Conservation (phyloP, 768 basidiomycete genomes). For the Paxillus involutus region DNA sequence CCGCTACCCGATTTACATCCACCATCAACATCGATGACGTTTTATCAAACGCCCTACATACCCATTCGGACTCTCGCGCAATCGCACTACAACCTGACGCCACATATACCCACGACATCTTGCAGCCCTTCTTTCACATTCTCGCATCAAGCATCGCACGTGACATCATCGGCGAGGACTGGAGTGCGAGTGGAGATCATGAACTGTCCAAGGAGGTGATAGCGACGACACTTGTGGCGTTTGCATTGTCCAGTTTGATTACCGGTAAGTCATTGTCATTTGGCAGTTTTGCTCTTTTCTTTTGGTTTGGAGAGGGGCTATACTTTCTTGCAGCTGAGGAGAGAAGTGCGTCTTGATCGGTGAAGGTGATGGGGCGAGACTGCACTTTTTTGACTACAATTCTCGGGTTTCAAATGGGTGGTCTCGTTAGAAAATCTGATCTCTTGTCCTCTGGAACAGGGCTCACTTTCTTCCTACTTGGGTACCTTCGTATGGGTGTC, state of each 20-base stretch:
- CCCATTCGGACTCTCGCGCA: background rate
- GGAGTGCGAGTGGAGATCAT: slow-evolving; percentile 44
- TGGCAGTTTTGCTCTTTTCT: background rate
- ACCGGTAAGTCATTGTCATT: slow-evolving; percentile 55
- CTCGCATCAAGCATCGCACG: slow-evolving; percentile 74
- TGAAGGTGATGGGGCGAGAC: no score
- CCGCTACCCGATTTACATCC: no score
- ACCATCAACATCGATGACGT: no score
- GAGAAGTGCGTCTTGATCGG: no score
- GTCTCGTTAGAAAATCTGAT: slow-evolving; percentile 5
- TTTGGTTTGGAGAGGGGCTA: no score
- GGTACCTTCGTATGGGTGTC: slow-evolving; percentile 77
- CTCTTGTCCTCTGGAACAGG: slow-evolving; percentile 8
- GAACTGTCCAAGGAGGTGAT: slow-evolving; percentile 68
- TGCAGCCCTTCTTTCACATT: slow-evolving; percentile 93
- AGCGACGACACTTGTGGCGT: slow-evolving; percentile 91
- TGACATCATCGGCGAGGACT: slow-evolving; percentile 43
- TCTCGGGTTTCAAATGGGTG: slow-evolving; percentile 12
- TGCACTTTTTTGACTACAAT: background rate
- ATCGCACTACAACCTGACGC: background rate
- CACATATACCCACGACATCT: background rate
- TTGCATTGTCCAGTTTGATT: slow-evolving; percentile 80
- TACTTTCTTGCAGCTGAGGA: background rate
- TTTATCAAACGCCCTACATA: no score
- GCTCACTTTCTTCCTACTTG: slow-evolving; percentile 83